Conservation (phyloP, 2,329 filamentous ascomycete species). For the Chaetothyriales sp. region DNA sequence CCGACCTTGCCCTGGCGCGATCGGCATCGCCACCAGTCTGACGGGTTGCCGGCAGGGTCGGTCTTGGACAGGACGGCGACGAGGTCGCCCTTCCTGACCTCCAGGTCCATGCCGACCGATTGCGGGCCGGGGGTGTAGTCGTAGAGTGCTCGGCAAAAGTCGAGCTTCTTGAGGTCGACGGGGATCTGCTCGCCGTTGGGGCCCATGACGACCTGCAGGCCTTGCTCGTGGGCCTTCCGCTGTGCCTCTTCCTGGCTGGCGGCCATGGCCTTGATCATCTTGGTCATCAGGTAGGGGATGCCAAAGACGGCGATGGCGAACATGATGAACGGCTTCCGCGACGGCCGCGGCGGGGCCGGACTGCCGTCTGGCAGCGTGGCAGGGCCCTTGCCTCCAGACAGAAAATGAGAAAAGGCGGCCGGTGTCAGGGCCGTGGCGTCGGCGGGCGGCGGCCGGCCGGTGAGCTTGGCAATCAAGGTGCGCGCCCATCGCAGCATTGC, state of each 20-base stretch:
- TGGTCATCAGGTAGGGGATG: conserved; percentile 91
- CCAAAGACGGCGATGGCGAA: conserved; percentile 92
- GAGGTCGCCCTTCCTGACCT: conserved; percentile 87
- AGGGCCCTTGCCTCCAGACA: conserved; percentile 45
- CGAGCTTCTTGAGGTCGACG: conserved; percentile 78
- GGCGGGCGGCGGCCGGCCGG: conserved; percentile 76
- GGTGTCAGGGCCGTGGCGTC: conserved; percentile 79
- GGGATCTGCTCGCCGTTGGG: conserved; percentile 29
- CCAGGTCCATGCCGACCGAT: conserved; percentile 63
- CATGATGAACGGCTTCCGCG: conserved; percentile 89
- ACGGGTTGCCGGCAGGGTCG: conserved; percentile 80
- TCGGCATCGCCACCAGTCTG: conserved; percentile 95
- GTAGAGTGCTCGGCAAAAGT: conserved; percentile 90
- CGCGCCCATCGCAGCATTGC: conserved; percentile 90
- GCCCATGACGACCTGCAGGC: conserved; percentile 32
- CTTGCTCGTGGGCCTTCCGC: conserved; percentile 31
- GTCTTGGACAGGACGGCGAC: conserved; percentile 87
- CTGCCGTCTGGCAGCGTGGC: conserved; percentile 50
- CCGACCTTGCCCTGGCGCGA: conserved; percentile 80
- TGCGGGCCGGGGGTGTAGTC: conserved; percentile 74
- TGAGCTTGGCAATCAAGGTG: conserved; percentile 80
- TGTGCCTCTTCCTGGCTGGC: conserved; percentile 69
- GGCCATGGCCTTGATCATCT: conserved; percentile 76
- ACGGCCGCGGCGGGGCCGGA: conserved; percentile 56
- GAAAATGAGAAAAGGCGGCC: conserved; percentile 78